These are phyloP conservation scores for Yamadazyma songkhlaensis DNA, from an alignment of 1,139 yeast species.

Conservation along the genomic window DNA sequence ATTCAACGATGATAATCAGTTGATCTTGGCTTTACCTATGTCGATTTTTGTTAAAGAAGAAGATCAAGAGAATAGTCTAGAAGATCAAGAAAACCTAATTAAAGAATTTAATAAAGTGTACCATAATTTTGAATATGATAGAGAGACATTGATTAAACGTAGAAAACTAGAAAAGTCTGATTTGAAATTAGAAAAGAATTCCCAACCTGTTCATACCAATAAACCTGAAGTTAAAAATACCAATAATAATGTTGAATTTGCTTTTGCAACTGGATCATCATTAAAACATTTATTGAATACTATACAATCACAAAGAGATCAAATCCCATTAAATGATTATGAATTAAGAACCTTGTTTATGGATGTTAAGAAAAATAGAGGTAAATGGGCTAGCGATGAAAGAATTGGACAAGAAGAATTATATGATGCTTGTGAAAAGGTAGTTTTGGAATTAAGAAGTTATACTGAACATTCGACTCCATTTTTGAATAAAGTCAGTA, in stretches of 20 bases:
- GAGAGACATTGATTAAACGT: constrained; percentile 73
- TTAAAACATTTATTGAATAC: constrained; percentile 75
- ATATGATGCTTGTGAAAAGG: constrained; percentile 96
- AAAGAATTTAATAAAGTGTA: constrained; percentile 58
- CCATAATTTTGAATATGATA: constrained; percentile 81
- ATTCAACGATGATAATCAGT: constrained; percentile 26
- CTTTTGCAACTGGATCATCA: constrained; percentile 60
- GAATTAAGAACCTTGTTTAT: constrained; percentile 82
- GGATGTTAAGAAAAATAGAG: constrained; percentile 92
- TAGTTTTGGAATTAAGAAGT: constrained; percentile 82
- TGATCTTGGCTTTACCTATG: constrained; percentile 31
- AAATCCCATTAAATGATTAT: constrained; percentile 71
- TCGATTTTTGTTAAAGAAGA: constrained; percentile 18
- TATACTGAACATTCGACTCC: constrained; percentile 97
- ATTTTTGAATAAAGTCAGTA: constrained; percentile 88
- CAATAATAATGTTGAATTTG: constrained; percentile 24
- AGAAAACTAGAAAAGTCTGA: constrained; percentile 80
- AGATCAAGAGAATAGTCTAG: constrained; percentile 15
- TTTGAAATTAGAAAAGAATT: constrained; percentile 53
- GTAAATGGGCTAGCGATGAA: constrained; percentile 97
- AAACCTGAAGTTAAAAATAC: neutral
- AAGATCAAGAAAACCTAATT: constrained; percentile 38
- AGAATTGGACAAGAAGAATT: constrained; percentile 95
- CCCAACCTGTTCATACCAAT: neutral
- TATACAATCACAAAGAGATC: constrained; percentile 76